Evolutionary conservation across 2,329 filamentous ascomycete genomes (phyloP).

Genomic region (Knoxdaviesia proteae): DNA sequence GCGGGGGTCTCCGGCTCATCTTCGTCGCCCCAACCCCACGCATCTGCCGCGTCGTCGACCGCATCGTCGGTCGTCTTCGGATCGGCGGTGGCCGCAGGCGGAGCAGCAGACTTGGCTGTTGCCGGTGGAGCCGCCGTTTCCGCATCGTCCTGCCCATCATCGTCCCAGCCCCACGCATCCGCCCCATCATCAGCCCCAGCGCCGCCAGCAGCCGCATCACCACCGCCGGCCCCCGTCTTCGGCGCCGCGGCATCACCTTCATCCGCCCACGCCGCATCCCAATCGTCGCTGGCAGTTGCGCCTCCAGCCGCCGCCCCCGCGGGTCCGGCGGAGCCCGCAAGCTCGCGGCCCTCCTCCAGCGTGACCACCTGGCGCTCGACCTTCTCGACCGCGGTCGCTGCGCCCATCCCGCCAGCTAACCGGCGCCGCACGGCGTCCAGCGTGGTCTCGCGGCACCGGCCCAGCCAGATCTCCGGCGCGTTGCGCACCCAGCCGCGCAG

Average conservation of each 20-base stretch:
- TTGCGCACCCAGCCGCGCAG: conserved; percentile 64
- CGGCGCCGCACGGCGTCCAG: conserved; percentile 54
- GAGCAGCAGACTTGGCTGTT: neutral
- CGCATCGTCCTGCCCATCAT: conserved; percentile 28
- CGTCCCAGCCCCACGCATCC: conserved; percentile 76
- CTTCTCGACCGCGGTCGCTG: conserved; percentile 53
- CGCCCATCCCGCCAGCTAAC: conserved; percentile 42
- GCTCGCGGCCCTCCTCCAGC: conserved; percentile 40
- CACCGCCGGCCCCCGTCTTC: conserved; percentile 7
- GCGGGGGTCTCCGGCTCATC: conserved; percentile 19
- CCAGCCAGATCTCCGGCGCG: conserved; percentile 68
- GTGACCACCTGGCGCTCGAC: conserved; percentile 68
- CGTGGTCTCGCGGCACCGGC: conserved; percentile 59
- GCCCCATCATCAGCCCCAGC: conserved; percentile 20
- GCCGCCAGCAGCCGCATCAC: conserved; percentile 20
- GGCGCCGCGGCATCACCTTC: conserved; percentile 20
- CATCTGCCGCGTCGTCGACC: conserved; percentile 36
- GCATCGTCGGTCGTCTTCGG: conserved; percentile 11
- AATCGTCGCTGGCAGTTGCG: conserved; percentile 26
- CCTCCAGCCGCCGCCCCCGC: conserved; percentile 22
- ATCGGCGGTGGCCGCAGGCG: neutral
- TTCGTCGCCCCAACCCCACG: conserved; percentile 73
- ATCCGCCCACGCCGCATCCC: conserved; percentile 66
- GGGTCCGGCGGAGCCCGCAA: conserved; percentile 29
- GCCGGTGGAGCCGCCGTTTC: conserved; percentile 6